Conservation (phyloP, 768 basidiomycete species). For the Mycena haematopus region DNA sequence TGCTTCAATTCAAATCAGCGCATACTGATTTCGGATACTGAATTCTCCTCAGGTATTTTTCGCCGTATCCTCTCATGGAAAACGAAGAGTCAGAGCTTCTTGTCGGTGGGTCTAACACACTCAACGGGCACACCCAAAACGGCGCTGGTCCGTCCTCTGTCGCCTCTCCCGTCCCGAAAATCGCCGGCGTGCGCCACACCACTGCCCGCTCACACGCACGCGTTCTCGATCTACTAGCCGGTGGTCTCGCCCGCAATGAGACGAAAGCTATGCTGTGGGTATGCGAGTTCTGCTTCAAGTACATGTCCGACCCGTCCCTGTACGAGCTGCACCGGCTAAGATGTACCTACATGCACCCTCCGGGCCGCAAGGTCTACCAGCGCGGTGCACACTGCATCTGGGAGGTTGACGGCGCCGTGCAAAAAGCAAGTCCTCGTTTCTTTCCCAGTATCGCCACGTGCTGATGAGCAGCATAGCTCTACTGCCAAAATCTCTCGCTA, state of each 20-base stretch:
- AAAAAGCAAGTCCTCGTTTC: slow-evolving; percentile 64
- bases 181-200: slow-evolving; percentile 56
- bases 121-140: slow-evolving; percentile 29
- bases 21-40: neutral
- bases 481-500: slow-evolving; percentile 93
- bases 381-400: slow-evolving; percentile 89
- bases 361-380: slow-evolving; percentile 90
- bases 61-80: slow-evolving; percentile 85
- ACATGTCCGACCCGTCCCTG: slow-evolving; percentile 76
- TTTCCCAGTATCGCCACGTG: neutral
- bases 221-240: slow-evolving; percentile 74
- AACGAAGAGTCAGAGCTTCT: slow-evolving; percentile 59
- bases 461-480: slow-evolving; percentile 61
- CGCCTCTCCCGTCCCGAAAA: slow-evolving; percentile 42
- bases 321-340: slow-evolving; percentile 77
- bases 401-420: slow-evolving; percentile 91
- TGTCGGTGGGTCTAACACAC: slow-evolving; percentile 32
- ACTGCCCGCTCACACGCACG: slow-evolving; percentile 70
- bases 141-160: slow-evolving; percentile 27
- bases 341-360: slow-evolving; percentile 76
- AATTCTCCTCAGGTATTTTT: slow-evolving; percentile 76
- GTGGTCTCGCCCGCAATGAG: slow-evolving; percentile 63
- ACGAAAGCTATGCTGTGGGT: slow-evolving; percentile 70
- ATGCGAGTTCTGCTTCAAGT: slow-evolving; percentile 96
- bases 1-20: neutral